Evolutionary conservation across 345 rosid genomes (phyloP), one percentile per base, ranked within the genome.

Genomic region (Citrus sp.): DNA sequence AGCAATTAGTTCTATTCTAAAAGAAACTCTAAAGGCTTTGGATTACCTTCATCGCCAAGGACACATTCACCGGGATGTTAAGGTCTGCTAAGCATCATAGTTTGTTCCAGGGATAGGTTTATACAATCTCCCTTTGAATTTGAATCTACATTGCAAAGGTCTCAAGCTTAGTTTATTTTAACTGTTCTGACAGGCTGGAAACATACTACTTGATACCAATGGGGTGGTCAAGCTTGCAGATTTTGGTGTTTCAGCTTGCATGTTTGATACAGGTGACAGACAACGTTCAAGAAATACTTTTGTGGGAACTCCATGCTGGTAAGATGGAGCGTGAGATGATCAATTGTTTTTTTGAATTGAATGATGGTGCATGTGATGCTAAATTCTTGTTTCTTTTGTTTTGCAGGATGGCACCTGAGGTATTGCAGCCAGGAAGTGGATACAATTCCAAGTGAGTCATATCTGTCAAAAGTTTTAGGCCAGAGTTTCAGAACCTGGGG

Each of bases 291-390:
- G 99, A 87, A 97, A 94, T 86, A 97, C 98, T 76, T 93, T 97
- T 86, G 98, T 93, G 62, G 99, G 98, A 82, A 97, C 98, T 80
- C 99, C 99, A 68, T 97, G 99, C 92, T 97, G 99, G 98, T 97
- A 74, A 75, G 85, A 25, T 19, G 58, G 34, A 25, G 40, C 35
- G 0, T 49, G 13, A 22, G 62, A 75, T 75, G 25, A 19, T 25
- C 16, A 18, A 27, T 0, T 28, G n/a, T 7, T 49, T 49, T 30
- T 32, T 28, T 46, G 49, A 6, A 67, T 49, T 2, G 25, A 40
- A 12, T n/a, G 66, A 13, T 70, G 24, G 21, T 58, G 14, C 32
- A 32, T 58, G 49, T 56, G 63, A 46, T 42, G 35, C 63, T 64
- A 64, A 30, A 64, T 65, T 49, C 62, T 2, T 49, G 60, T 55